These are phyloP conservation scores for Termitomyces sp. DNA, from an alignment of 768 basidiomycete species.

Conservation along the genomic window DNA sequence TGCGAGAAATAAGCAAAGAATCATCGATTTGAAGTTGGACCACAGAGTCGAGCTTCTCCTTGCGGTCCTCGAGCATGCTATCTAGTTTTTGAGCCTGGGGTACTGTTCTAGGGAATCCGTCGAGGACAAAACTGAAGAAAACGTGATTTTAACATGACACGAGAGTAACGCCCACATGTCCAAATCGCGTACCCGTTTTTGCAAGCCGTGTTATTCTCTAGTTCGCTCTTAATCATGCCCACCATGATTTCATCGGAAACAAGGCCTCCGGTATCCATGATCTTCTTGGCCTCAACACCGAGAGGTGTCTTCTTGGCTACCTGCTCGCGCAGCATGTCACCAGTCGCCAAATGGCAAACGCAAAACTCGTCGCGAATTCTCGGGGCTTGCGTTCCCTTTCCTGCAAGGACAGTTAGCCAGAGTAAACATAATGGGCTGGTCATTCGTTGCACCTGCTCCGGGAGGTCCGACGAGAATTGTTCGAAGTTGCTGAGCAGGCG, in stretches of 20 bases:
- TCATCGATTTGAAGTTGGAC: conserved; percentile 92
- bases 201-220: conserved; percentile 89
- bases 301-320: conserved; percentile 83
- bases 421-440: neutral
- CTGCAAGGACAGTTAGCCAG: conserved; percentile 36
- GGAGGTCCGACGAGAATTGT: conserved; percentile 96
- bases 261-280: conserved; percentile 96
- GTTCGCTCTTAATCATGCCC: conserved; percentile 93
- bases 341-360: conserved; percentile 97
- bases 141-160: conserved; percentile 13
- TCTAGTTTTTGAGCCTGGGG: conserved; percentile 96
- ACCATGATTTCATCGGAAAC: conserved; percentile 98
- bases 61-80: conserved; percentile 75
- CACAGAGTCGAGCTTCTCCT: conserved; percentile 90
- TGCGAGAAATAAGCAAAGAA: conserved; percentile 93
- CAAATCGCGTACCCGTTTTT: conserved; percentile 83
- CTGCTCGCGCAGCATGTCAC: conserved; percentile 97
- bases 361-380: conserved; percentile 90
- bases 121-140: conserved; percentile 84
- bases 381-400: conserved; percentile 98
- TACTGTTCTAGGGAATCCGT: conserved; percentile 99
- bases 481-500: conserved; percentile 77
- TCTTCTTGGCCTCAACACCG: conserved; percentile 91
- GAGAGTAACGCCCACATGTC: neutral
- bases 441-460: conserved; percentile 74